Conservation (phyloP, 2,329 filamentous ascomycete species). For the Penicillium sclerotiorum region DNA sequence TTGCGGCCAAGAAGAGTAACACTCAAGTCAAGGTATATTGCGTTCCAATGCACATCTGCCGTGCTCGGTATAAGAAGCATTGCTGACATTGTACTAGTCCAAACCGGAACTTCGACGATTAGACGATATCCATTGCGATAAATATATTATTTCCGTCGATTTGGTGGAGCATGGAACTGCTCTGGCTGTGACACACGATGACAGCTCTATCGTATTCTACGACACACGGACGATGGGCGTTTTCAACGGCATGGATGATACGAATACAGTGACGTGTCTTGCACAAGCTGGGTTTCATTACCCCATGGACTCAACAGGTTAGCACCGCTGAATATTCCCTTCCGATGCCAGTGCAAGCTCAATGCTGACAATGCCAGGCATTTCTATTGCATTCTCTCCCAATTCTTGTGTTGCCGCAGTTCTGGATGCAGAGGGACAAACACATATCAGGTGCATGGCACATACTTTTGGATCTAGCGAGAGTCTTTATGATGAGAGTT, state of each 20-base stretch:
- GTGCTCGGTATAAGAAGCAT: too few species aligned
- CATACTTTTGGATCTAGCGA: constrained; percentile 43
- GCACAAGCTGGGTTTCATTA: constrained; percentile 79
- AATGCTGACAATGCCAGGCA: constrained; percentile 30
- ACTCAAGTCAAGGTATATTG: constrained; percentile 42
- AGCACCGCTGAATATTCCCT: constrained; percentile 24
- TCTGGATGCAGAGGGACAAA: constrained; percentile 42
- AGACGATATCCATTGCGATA: constrained; percentile 69
- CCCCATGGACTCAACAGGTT: constrained; percentile 66
- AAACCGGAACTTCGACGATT: constrained; percentile 62
- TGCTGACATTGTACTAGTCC: constrained; percentile 37
- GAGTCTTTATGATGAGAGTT: constrained; percentile 43
- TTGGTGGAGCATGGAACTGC: constrained; percentile 71
- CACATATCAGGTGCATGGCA: constrained; percentile 42
- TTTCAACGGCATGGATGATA: constrained; percentile 65
- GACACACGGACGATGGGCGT: constrained; percentile 73
- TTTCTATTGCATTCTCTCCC: constrained; percentile 47
- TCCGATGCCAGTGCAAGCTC: too few species aligned
- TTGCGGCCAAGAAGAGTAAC: constrained; percentile 66
- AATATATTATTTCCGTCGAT: constrained; percentile 69
- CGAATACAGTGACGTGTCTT: constrained; percentile 68
- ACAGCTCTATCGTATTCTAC: constrained; percentile 79
- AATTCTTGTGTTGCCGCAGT: constrained; percentile 45
- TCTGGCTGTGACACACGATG: constrained; percentile 73
- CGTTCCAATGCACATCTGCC: too few species aligned